phyloP scores from a whole-genome alignment of 2,329 filamentous ascomycete species.

The Aureobasidium sp. region DNA sequence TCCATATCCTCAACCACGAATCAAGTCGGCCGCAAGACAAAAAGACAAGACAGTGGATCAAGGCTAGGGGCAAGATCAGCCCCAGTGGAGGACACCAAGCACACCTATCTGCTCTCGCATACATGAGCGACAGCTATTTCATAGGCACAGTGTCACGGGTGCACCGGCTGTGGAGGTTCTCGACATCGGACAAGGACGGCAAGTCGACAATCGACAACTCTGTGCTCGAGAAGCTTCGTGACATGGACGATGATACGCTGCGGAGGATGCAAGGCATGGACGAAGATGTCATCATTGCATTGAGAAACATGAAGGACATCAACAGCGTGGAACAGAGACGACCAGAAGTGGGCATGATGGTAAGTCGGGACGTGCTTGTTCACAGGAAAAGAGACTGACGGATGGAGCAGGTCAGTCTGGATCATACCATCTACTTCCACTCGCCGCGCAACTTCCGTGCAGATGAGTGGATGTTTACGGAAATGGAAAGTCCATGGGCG shows the following conservation, averaged over 20 bases:
- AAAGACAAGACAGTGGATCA: slow-evolving; percentile 60
- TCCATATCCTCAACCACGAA: slow-evolving; percentile 48
- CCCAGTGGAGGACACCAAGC: slow-evolving; percentile 64
- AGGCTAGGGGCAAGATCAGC: slow-evolving; percentile 65
- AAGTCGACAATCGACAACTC: slow-evolving; percentile 30
- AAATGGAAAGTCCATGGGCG: slow-evolving; percentile 74
- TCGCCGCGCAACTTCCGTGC: slow-evolving; percentile 40
- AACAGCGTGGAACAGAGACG: slow-evolving; percentile 31
- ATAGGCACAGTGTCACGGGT: slow-evolving; percentile 79
- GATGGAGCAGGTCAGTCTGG: slow-evolving; percentile 42
- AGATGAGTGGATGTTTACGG: slow-evolving; percentile 67
- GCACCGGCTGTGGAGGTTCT: slow-evolving; percentile 58
- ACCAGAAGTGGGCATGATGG: slow-evolving; percentile 71
- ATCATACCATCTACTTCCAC: slow-evolving; percentile 56
- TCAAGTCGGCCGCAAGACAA: slow-evolving; percentile 53
- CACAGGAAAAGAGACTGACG: background rate
- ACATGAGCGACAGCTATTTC: slow-evolving; percentile 71
- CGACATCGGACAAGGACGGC: slow-evolving; percentile 13
- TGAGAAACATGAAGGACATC: slow-evolving; percentile 31
- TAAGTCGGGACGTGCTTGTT: slow-evolving; percentile 28
- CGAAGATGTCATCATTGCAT: slow-evolving; percentile 44
- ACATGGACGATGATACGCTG: slow-evolving; percentile 36
- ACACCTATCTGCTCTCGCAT: slow-evolving; percentile 80
- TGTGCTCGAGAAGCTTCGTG: slow-evolving; percentile 35
- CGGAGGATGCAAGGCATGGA: slow-evolving; percentile 35